Base-by-base conservation (phyloP, 495 filamentous ascomycete genomes). In the Lindgomyces ingoldianus region DNA sequence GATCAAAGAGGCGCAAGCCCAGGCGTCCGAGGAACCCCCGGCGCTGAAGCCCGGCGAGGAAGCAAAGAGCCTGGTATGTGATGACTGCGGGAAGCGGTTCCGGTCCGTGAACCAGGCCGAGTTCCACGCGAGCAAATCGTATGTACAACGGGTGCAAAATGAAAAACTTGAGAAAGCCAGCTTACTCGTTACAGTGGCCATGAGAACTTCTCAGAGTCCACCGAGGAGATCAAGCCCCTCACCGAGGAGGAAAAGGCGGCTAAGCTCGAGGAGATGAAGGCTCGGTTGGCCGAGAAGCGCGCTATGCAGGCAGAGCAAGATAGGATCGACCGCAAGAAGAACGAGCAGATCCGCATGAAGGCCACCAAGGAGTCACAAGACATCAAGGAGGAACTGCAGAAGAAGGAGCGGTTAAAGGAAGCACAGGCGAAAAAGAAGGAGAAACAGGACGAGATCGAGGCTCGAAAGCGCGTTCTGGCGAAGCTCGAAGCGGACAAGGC, bases 81-180 rank as follows among this genome's bases (percentile, higher is more conserved):
- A 94, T 55, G 93, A 96, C 44, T 99, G 94, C 70, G 88, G 87
- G 50, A 96, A 96, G 79, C 90, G 88, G 72, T 94, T 99, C 77
- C 82, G 91, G 56, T 89, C 84, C 76, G 81, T 84, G 50, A 86
- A 84, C 14, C 85, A 89, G 68, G 95, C 92, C 4, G 87, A 95
- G 66, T 96, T 91, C 72, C 94, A 99, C 75, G 95, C 92, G 30
- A 83, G 83, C 57, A 95, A 93, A 76, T 90, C 90, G 85, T 88
- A 72, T 62, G 83, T 71, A 6, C n/a, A n/a, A n/a, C n/a, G n/a
- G n/a, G n/a, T n/a, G n/a, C n/a, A n/a, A n/a, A n/a, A n/a, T n/a
- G n/a, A n/a, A n/a, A n/a, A n/a, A n/a, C n/a, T n/a, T n/a, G n/a
- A n/a, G n/a, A n/a, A n/a, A n/a, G n/a, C n/a, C n/a, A n/a, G n/a